Conservation (phyloP, 1,284 basidiomycete species). For the Microbotryomycetes sp. region DNA sequence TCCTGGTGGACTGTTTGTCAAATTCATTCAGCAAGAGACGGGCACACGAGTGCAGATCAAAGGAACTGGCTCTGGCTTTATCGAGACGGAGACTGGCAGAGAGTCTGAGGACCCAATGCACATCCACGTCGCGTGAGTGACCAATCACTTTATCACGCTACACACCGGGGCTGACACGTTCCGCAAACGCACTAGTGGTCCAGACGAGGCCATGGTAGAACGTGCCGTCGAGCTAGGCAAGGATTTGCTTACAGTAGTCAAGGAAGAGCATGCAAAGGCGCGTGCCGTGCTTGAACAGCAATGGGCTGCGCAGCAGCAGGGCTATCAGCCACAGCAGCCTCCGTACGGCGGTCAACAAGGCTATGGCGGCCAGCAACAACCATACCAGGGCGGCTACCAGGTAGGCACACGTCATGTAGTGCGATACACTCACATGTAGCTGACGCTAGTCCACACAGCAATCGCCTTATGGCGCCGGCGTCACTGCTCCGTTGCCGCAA, state of each 20-base stretch:
- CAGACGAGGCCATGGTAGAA: conserved; percentile 76
- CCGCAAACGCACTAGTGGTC: conserved; percentile 68
- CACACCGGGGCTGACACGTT: neutral
- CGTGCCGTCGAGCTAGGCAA: conserved; percentile 81
- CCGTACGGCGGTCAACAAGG: neutral
- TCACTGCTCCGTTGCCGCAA: conserved; percentile 28
- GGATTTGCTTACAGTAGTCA: conserved; percentile 78
- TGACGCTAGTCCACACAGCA: neutral
- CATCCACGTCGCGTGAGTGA: conserved; percentile 75
- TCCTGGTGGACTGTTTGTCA: conserved; percentile 90
- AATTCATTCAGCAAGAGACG: conserved; percentile 96
- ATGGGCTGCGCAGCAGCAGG: neutral
- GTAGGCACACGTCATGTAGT: conserved; percentile 1
- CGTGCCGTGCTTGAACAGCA: conserved; percentile 15
- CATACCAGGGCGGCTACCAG: conserved; percentile 14
- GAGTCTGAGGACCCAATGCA: conserved; percentile 90
- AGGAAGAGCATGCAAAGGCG: conserved; percentile 76
- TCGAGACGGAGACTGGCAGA: conserved; percentile 85
- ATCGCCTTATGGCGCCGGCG: conserved; percentile 20
- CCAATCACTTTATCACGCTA: neutral
- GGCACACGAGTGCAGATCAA: conserved; percentile 97
- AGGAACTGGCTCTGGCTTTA: conserved; percentile 87
- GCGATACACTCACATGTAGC: neutral
- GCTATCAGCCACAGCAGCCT: conserved; percentile 12
- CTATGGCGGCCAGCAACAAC: neutral